Evolutionary conservation across 2,329 filamentous ascomycete genomes (phyloP).

Genomic region (Colletotrichum sp.): DNA sequence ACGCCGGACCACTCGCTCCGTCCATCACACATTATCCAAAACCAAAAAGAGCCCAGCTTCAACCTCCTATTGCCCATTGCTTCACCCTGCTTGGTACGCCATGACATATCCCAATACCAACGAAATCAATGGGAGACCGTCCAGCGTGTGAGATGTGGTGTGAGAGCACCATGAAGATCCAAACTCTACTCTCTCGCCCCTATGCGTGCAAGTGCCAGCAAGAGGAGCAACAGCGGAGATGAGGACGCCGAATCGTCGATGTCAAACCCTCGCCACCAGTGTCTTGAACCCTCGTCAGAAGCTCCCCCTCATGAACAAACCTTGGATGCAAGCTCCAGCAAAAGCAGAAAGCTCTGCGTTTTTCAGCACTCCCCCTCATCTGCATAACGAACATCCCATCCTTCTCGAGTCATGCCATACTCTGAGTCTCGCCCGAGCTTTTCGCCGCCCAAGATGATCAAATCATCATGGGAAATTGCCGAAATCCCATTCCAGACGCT

Average conservation of each 20-base stretch:
- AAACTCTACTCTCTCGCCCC: conserved; percentile 1
- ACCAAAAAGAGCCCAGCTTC: neutral
- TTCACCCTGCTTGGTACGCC: conserved; percentile 10
- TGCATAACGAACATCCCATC: conserved; percentile 2
- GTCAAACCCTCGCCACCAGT: conserved; percentile 6
- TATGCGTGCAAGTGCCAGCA: neutral
- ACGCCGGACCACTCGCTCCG: neutral
- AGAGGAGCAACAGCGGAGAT: neutral
- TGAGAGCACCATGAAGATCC: neutral
- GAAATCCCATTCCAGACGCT: neutral
- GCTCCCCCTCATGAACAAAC: neutral
- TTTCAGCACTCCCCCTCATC: neutral
- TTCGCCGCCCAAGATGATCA: neutral
- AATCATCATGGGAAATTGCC: neutral
- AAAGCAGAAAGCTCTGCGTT: neutral
- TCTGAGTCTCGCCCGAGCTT: neutral
- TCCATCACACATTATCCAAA: neutral
- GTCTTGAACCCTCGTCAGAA: conserved; percentile 19
- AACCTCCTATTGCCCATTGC: neutral
- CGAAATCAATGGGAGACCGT: neutral
- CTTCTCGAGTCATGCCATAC: conserved; percentile 8
- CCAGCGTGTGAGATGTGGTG: conserved; percentile 2
- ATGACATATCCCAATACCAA: neutral
- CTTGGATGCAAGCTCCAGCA: neutral
- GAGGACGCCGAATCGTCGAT: conserved; percentile 1